phyloP scores from a whole-genome alignment of 345 rosid genomes.

The Hibiscus mutabilis region DNA sequence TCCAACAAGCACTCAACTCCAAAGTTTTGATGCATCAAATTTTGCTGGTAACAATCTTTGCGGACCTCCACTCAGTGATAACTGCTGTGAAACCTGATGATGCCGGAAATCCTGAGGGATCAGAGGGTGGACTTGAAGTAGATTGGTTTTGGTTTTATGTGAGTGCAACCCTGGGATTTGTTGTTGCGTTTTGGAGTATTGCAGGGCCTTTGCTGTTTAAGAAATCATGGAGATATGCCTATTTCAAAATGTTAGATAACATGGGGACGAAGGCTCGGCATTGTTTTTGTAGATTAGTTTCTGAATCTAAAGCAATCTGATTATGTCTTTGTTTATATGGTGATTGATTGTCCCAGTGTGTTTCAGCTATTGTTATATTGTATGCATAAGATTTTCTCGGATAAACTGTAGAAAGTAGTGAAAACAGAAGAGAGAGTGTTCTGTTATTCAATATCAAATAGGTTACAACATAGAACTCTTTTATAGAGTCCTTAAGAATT shows the following conservation, averaged over 20 bases:
- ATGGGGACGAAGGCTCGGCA: neutral
- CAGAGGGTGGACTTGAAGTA: neutral
- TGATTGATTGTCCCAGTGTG: neutral
- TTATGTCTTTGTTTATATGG: neutral
- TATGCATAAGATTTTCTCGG: neutral
- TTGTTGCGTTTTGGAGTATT: slow-evolving; percentile 2
- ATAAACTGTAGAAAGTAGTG: too few species aligned
- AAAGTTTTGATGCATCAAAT: slow-evolving; percentile 13
- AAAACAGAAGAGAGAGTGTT: too few species aligned
- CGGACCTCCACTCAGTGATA: slow-evolving; percentile 16
- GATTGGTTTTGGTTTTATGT: slow-evolving; percentile 4
- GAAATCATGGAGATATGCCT: neutral
- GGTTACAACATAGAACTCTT: too few species aligned
- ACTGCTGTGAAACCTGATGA: neutral
- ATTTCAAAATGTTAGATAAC: neutral
- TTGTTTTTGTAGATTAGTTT: neutral
- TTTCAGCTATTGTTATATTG: neutral
- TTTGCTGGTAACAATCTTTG: slow-evolving; percentile 19
- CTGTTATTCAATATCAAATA: too few species aligned
- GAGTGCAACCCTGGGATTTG: neutral
- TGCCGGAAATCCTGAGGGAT: neutral
- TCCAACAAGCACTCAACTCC: slow-evolving; percentile 19
- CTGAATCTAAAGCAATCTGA: neutral
- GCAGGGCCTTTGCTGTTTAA: neutral
- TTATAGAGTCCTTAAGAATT: too few species aligned